phyloP scores from a whole-genome alignment of 805 yeast species.

The Nakazawaea pomicola region DNA sequence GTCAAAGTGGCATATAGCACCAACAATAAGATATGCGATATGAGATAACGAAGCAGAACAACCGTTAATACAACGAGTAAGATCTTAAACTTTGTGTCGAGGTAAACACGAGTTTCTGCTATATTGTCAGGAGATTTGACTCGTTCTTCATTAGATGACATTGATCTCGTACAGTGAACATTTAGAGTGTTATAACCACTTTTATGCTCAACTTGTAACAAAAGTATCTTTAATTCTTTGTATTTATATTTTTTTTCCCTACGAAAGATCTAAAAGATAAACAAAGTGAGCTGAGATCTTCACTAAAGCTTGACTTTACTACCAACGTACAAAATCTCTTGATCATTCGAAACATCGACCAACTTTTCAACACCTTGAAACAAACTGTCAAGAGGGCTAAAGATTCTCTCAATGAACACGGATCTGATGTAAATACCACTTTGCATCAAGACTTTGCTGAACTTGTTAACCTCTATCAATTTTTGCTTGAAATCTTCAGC shows the following conservation, averaged over 20 bases:
- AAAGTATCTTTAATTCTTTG: not conserved
- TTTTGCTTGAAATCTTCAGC: slow-evolving; percentile 11
- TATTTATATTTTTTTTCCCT: not conserved
- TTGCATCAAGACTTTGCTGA: slow-evolving; percentile 6
- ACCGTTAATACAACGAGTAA: no score
- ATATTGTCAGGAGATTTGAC: no score
- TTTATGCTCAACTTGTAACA: no score
- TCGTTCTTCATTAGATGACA: no score
- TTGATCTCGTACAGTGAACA: no score
- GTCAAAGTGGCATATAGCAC: no score
- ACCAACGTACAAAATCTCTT: slow-evolving; percentile 21
- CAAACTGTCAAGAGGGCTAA: slow-evolving; percentile 16
- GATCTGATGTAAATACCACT: slow-evolving; percentile 1
- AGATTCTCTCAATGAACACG: slow-evolving; percentile 15
- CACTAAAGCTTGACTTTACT: slow-evolving; percentile 11
- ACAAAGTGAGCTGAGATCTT: not conserved
- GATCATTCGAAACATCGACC: slow-evolving; percentile 13
- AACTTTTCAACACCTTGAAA: slow-evolving; percentile 14
- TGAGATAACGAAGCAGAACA: no score
- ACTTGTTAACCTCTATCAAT: slow-evolving; percentile 1
- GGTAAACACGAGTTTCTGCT: no score
- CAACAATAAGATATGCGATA: no score
- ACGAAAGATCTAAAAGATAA: not conserved
- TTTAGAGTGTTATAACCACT: no score
- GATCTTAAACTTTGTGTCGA: no score